Evolutionary conservation across 1,284 basidiomycete species (phyloP), one percentile per base, ranked within the genome.

Genomic region (Sanghuangporus baumii): DNA sequence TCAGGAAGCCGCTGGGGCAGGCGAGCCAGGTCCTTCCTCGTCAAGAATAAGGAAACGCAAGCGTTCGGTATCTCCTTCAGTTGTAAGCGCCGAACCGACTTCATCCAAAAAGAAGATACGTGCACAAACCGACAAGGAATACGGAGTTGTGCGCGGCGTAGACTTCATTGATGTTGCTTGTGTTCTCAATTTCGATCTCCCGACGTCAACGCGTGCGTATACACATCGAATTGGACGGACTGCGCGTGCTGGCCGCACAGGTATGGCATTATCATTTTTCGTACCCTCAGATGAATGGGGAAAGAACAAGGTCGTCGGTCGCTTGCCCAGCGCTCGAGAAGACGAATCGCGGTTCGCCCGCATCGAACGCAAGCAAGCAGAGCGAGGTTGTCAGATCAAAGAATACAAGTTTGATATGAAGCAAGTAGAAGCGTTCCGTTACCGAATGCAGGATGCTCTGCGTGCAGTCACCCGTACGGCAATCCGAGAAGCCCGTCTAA

Each of bases 121-220:
- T 26, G 71, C 67, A 9, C 73, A 61, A 23, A 46, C 69, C 20
- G 89, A 91, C 70, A 87, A 83, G 60, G 93, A 97, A 72, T 98
- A 96, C 71, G 95, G 96, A 48, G 93, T 98, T 58, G 95, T 94
- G 1, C 91, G 97, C 50, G 97, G 97, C 1, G 88, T 99, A 66
- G 97, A 99, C 76, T 99, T 99, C 74, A 83, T 98, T 69, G 91
- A 97, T 69, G 97, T 99, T 52, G 89, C 96, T 2, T 98, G 96
- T 70, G 97, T 99, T 7, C 85, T 99, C 76, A 99, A 99, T 79
- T 99, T 99, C 75, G 97, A 99, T 75, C 83, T 99, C 7, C 97
- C 97, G 0, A 81, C 87, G 2, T 90, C 93, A 0, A 82, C 92
- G 2, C 88, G 88, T n/a, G 85, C 94, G 2, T 99, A 99, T 74